Evolutionary conservation across 2,329 filamentous ascomycete species (phyloP), one percentile per base, ranked within the genome.

Genomic region (Ophidiomyces ophidiicola): DNA sequence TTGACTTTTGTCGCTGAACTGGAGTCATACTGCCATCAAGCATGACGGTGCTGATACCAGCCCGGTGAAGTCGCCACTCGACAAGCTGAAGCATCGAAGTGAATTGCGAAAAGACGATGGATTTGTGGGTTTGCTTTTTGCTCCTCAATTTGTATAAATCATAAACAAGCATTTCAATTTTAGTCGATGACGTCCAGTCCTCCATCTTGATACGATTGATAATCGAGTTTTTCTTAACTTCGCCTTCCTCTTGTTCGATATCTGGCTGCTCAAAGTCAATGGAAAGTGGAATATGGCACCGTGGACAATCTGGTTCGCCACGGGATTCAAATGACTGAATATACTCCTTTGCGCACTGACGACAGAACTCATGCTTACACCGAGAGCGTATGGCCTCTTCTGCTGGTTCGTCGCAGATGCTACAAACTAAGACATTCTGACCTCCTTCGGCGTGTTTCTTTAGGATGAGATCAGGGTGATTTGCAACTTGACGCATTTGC

Each of bases 131-230:
- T 46, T 86, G 79, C 58, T 92, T 94, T 64, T 93, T 83, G 42
- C 82, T 93, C 42, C 90, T 79, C 26, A 96, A 72, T 59, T 83
- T 82, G 67, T 93, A 90, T 2, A 98, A 72, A 54, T 96, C 86
- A 54, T 94, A 92, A 6, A 96, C 81, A 4, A 98, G 74, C 58
- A 93, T 78, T 64, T 98, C 90, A 49, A 98, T 98, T 67, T 98
- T 98, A 46, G 87, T 94, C 1, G 86, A 94, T 0, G 85, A 94
- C 0, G 86, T 94, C 90, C 90, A 98, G 53, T 96, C 83, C 58
- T 93, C 84, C 87, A 96, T 94, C 62, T 88, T 85, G 64, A 98
- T 96, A 40, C 90, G 82, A 59, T 96, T 96, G 69, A 96, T 92
- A 59, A 98, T 98, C 1, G 86, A 94, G 10, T 78, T 87, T 63